Evolutionary conservation across 2,329 filamentous ascomycete genomes (phyloP).

Genomic region (Rachicladosporium sp.): DNA sequence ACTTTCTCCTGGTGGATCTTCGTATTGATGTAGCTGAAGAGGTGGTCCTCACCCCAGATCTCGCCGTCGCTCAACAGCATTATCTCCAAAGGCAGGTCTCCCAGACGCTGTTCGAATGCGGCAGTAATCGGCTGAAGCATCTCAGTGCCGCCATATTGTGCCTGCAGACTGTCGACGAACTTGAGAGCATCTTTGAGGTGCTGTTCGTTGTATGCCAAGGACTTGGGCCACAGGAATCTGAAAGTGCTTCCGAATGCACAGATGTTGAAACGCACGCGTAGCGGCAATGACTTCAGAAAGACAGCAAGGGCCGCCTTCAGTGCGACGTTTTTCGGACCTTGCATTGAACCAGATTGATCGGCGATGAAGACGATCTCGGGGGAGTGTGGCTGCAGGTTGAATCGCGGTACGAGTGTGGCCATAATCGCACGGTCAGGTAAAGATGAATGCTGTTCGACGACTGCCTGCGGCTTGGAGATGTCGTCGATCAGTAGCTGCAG

Average conservation of each 20-base stretch:
- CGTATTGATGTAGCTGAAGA: constrained; percentile 38
- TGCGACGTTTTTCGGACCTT: constrained; percentile 36
- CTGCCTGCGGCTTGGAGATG: constrained; percentile 47
- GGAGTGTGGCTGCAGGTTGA: constrained; percentile 43
- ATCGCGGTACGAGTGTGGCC: constrained; percentile 58
- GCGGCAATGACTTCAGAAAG: constrained; percentile 53
- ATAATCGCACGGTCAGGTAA: constrained; percentile 53
- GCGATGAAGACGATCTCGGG: constrained; percentile 61
- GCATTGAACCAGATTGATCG: constrained; percentile 60
- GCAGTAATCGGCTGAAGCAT: constrained; percentile 37
- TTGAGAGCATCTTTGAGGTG: constrained; percentile 32
- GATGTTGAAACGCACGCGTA: constrained; percentile 57
- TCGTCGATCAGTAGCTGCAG: constrained; percentile 51
- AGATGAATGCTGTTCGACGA: constrained; percentile 54
- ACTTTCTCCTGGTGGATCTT: constrained; percentile 28
- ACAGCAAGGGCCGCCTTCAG: constrained; percentile 46
- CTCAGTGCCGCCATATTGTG: constrained; percentile 43
- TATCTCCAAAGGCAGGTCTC: constrained; percentile 38
- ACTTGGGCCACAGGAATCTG: constrained; percentile 37
- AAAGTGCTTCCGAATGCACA: constrained; percentile 48
- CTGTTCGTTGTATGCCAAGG: constrained; percentile 33
- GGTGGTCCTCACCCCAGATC: constrained; percentile 36
- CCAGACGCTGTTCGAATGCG: constrained; percentile 34
- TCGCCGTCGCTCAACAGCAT: constrained; percentile 47
- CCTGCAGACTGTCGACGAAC: constrained; percentile 31